Conservation (phyloP, 768 basidiomycete genomes). For the Cystofilobasidium bisporidii region DNA sequence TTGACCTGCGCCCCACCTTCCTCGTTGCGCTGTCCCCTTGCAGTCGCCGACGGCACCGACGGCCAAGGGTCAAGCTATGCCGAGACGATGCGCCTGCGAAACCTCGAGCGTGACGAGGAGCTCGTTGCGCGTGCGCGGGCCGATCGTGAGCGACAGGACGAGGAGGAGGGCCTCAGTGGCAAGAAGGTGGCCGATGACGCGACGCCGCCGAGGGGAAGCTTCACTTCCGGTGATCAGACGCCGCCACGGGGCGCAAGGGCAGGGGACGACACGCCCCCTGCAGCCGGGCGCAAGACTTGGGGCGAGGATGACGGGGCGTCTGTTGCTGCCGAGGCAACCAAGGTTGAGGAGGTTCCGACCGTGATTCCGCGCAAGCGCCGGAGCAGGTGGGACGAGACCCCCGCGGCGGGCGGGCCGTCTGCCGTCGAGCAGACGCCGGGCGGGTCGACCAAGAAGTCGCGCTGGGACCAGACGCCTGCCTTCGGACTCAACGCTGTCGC, state of each 20-base stretch:
- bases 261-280: constrained; percentile 30
- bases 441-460: constrained; percentile 60
- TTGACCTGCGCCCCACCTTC: constrained; percentile 4
- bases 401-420: constrained; percentile 48
- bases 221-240: constrained; percentile 45
- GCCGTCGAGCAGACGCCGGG: constrained; percentile 1
- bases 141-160: constrained; percentile 51
- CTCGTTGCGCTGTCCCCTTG: background rate
- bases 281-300: constrained; percentile 37
- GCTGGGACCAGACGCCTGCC: constrained; percentile 89
- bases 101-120: constrained; percentile 85
- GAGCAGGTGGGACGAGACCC: constrained; percentile 92
- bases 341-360: constrained; percentile 38
- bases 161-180: constrained; percentile 62
- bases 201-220: constrained; percentile 61
- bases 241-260: constrained; percentile 31
- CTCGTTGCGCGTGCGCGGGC: constrained; percentile 74
- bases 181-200: constrained; percentile 49
- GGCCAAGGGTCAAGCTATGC: constrained; percentile 70
- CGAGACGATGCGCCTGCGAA: constrained; percentile 84
- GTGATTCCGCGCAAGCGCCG: constrained; percentile 56
- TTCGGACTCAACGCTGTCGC: constrained; percentile 17
- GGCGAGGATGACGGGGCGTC: constrained; percentile 49
- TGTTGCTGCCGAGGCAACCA: constrained; percentile 46
- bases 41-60: constrained; percentile 49